Percentiles rank a stretch among this genome's conserved stretches.
These are phyloP conservation scores for Coemansia sp. DNA, from an alignment of 192 early-diverging fungal genomes.

Conservation along the genomic window DNA sequence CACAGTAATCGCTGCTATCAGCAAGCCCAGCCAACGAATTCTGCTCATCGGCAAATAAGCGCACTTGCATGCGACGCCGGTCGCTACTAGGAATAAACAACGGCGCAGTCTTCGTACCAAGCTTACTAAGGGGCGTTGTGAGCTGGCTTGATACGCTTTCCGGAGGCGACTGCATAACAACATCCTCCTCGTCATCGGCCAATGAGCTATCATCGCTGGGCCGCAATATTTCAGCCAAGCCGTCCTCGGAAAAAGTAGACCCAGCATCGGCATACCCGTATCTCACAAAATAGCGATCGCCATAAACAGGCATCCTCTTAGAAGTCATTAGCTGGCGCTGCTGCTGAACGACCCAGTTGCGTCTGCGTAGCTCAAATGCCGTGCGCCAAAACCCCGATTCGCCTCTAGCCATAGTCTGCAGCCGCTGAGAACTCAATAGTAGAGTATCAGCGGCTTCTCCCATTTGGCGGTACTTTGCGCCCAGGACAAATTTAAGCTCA, in stretches of 20 bases:
- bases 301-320: background rate
- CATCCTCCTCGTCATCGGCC: background rate
- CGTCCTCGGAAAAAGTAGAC: slow-evolving; percentile 27
- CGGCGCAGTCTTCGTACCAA: slow-evolving; percentile 1
- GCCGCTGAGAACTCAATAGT: slow-evolving; percentile 17
- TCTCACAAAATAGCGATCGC: slow-evolving; percentile 41
- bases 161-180: background rate
- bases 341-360: slow-evolving; percentile 47
- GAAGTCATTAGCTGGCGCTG: slow-evolving; percentile 22
- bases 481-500: slow-evolving; percentile 44
- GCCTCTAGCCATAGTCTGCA: slow-evolving; percentile 13
- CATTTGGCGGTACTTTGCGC: slow-evolving; percentile 51
- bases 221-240: slow-evolving; percentile 46
- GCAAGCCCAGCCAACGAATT: background rate
- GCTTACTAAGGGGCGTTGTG: background rate
- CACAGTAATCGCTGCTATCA: background rate
- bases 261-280: slow-evolving; percentile 41
- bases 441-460: slow-evolving; percentile 41
- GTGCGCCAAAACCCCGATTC: slow-evolving; percentile 48
- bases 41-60: slow-evolving; percentile 9
- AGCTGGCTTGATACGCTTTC: background rate
- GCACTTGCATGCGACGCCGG: slow-evolving; percentile 17
- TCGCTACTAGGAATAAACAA: slow-evolving; percentile 26
- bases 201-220: slow-evolving; percentile 2
- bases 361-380: slow-evolving; percentile 38